Conservation (phyloP, 352 stramenopile genomes). For the Globisporangium polare region DNA sequence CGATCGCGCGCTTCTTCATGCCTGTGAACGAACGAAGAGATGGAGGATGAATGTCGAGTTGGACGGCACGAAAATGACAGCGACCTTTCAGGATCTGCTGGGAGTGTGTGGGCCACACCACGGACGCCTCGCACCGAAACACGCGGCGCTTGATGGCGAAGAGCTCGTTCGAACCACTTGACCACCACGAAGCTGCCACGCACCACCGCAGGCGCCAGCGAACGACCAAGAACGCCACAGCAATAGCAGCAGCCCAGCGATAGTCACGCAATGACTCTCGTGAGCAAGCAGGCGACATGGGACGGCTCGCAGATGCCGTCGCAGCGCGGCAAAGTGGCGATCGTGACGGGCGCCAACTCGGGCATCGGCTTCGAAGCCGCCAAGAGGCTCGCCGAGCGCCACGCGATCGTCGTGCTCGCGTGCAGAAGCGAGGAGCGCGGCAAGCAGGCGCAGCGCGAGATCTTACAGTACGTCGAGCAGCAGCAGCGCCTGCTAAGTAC, state of each 20-base stretch:
- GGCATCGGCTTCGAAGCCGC: constrained; percentile 80
- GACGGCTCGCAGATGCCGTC: constrained; percentile 27
- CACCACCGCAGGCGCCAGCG: neutral
- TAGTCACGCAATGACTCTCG: neutral
- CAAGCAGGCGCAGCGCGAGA: constrained; percentile 24
- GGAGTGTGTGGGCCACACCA: neutral
- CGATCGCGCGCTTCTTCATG: constrained; percentile 12
- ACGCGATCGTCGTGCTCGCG: constrained; percentile 71
- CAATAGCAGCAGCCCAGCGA: neutral
- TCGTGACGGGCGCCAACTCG: constrained; percentile 84
- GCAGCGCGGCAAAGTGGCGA: constrained; percentile 47
- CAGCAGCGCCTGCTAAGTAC: constrained; percentile 5
- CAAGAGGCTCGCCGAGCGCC: constrained; percentile 45
- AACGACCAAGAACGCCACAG: neutral
- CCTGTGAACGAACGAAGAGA: neutral
- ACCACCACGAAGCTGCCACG: neutral
- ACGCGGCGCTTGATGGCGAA: neutral
- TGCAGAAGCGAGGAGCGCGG: constrained; percentile 52
- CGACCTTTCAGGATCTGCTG: constrained; percentile 8
- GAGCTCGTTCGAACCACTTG: neutral
- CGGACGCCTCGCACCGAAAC: neutral
- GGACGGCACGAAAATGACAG: neutral
- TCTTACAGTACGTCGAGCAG: constrained; percentile 12
- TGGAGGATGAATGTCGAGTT: too few relatives aligned
- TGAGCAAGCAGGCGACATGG: constrained; percentile 7